Evolutionary conservation across 345 rosid species (phyloP).

Genomic region (Gossypium sturtianum): DNA sequence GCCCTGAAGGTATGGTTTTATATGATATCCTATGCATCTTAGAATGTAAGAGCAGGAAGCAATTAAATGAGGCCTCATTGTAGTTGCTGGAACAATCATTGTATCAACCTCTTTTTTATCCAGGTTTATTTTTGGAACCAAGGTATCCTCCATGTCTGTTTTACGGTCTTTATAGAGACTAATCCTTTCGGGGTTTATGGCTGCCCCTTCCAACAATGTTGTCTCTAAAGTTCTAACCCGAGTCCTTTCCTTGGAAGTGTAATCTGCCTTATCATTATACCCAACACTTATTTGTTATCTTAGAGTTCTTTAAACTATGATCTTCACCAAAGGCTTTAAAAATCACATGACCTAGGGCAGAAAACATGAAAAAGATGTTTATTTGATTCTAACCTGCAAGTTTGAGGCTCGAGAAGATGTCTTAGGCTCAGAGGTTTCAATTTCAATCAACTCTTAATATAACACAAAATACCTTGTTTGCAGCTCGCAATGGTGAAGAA

Average conservation of each 20-base stretch:
- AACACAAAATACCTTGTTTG: slow-evolving; percentile 10
- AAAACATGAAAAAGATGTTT: neutral
- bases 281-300: neutral
- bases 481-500: slow-evolving; percentile 99
- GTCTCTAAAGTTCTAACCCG: too few species aligned
- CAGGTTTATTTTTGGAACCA: too few species aligned
- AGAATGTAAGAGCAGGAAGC: neutral
- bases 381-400: too few species aligned
- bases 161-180: too few species aligned
- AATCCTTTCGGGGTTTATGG: too few species aligned
- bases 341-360: neutral
- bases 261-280: too few species aligned
- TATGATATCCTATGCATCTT: neutral
- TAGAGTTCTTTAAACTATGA: neutral
- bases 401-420: neutral
- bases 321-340: neutral
- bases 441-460: neutral
- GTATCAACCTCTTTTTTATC: neutral
- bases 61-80: neutral
- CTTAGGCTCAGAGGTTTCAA: neutral
- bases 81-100: neutral
- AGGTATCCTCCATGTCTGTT: too few species aligned
- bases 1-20: slow-evolving; percentile 44
- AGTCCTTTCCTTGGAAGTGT: too few species aligned
- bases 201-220: too few species aligned